Evolutionary conservation across 306 rosid species (phyloP), one percentile per base, ranked within the genome.

Genomic region (Chamaecrista fasciculata): DNA sequence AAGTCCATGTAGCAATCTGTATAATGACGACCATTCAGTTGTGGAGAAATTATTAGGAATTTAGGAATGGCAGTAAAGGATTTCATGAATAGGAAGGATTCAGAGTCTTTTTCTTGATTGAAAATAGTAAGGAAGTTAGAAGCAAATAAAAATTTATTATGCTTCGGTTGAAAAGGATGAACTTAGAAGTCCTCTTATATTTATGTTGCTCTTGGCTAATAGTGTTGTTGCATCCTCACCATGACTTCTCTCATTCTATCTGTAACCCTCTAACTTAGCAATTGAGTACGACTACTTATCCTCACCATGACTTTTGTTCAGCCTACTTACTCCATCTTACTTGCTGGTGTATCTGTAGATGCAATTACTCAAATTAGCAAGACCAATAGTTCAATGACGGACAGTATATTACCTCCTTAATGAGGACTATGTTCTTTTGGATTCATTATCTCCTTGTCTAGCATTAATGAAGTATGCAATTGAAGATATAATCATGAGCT

Each of bases 341-440:
- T 67, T 52, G 40, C 56, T 49, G 25, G 37, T 33, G 62, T 64
- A 39, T 39, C 2, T 60, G 37, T 34, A 39, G 48, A 53, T 66
- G 57, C 21, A 15, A 9, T 28, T 6, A 65, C 48, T 15, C 59
- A 51, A 37, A 42, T 26, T 71, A 25, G 16, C 20, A 23, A 29
- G 37, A 31, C 46, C 52, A 40, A 25, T 72, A 49, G 43, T 49
- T 57, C 19, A 57, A 56, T 40, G 73, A 40, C 3, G 18, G 56
- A 57, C 26, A 63, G 51, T 48, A n/a, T 66, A 47, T 67, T 29
- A 19, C 43, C 19, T 66, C 20, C 19, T 5, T 34, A 4, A 23
- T 11, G 75, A 29, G 59, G 61, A 18, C 71, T 33, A 4, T 52
- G n/a, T 53, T 42, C 2, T 61, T 69, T n/a, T 39, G 59, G 44